Conservation (phyloP, 768 basidiomycete species). For the Boletales sp. region DNA sequence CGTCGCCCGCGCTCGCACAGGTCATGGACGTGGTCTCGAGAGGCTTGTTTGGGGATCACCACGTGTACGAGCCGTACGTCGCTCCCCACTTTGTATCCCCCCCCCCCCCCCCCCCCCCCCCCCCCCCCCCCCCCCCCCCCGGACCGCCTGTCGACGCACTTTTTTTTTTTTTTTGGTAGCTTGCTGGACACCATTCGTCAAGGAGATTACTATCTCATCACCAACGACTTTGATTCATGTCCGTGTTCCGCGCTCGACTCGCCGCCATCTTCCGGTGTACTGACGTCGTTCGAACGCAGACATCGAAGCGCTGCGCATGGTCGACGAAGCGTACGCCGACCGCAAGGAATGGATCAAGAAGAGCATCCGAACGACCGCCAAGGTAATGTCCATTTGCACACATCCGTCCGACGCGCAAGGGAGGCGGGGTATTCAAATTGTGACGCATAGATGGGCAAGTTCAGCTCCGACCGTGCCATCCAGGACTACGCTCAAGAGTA, state of each 20-base stretch:
- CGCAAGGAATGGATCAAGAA: slow-evolving; percentile 89
- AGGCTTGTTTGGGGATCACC: slow-evolving; percentile 77
- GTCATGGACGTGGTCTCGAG: slow-evolving; percentile 74
- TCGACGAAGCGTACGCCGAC: slow-evolving; percentile 86
- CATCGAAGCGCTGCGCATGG: slow-evolving; percentile 77
- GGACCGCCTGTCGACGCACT: too few species aligned
- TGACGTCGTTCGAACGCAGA: slow-evolving; percentile 39
- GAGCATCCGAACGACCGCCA: slow-evolving; percentile 78
- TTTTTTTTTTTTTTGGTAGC: slow-evolving; percentile 31
- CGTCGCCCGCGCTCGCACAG: slow-evolving; percentile 76
- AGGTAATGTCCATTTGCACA: slow-evolving; percentile 37
- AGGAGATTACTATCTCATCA: slow-evolving; percentile 74
- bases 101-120: background rate
- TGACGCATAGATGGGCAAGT: slow-evolving; percentile 80
- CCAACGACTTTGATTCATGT: slow-evolving; percentile 96
- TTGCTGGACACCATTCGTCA: slow-evolving; percentile 74
- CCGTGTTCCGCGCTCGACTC: slow-evolving; percentile 22
- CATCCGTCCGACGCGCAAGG: slow-evolving; percentile 61
- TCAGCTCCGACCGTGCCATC: slow-evolving; percentile 92
- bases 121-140: slow-evolving; percentile 13
- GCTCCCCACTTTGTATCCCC: background rate
- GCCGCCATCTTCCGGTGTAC: background rate
- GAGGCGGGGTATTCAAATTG: slow-evolving; percentile 34
- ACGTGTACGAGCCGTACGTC: slow-evolving; percentile 82
- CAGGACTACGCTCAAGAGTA: slow-evolving; percentile 88